These are phyloP conservation scores for Tritrichomonas foetus DNA, from an alignment of 208 protist genomes.

Conservation along the genomic window DNA sequence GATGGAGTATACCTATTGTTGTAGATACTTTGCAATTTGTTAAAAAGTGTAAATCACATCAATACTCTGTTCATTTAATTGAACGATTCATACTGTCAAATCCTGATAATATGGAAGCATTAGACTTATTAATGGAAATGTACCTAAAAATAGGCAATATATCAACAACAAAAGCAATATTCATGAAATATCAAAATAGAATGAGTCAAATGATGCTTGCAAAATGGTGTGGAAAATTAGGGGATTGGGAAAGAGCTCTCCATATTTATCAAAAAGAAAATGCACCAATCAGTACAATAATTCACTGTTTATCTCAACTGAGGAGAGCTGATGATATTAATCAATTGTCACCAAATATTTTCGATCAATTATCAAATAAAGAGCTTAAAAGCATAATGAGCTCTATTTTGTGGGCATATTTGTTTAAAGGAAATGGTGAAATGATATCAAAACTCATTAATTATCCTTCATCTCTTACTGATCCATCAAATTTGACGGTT, in stretches of 20 bases:
- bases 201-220: neutral
- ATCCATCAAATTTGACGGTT: too few relatives aligned
- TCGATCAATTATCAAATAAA: too few relatives aligned
- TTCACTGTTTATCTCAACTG: neutral
- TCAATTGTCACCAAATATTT: neutral
- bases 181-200: neutral
- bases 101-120: neutral
- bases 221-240: neutral
- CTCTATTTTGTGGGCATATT: too few relatives aligned
- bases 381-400: too few relatives aligned
- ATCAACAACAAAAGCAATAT: neutral
- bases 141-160: neutral
- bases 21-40: neutral
- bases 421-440: too few relatives aligned
- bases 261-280: neutral
- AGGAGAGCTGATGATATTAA: neutral
- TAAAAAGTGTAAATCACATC: neutral
- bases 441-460: too few relatives aligned
- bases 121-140: neutral
- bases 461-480: too few relatives aligned
- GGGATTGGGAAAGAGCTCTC: conserved; percentile 6
- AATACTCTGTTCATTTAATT: neutral
- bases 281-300: neutral
- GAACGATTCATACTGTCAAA: neutral
- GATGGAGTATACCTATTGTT: neutral